phyloP scores from a whole-genome alignment of 208 protist genomes.

The Trypanosoma congolense region DNA sequence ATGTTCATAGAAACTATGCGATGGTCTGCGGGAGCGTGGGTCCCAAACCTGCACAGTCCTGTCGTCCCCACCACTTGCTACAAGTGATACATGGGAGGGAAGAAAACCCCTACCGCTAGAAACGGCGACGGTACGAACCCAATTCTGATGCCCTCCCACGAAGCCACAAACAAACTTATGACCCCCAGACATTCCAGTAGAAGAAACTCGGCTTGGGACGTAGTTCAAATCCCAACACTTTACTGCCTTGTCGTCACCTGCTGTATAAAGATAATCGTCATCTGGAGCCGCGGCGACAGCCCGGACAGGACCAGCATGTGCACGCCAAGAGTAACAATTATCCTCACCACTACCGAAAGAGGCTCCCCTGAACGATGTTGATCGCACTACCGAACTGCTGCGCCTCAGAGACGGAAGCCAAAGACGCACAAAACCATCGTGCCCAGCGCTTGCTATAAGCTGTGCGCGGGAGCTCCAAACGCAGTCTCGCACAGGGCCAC shows the following conservation, averaged over 20 bases:
- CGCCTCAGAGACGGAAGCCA: constrained; percentile 63
- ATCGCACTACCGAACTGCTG: constrained; percentile 2
- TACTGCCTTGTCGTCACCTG: constrained; percentile 80
- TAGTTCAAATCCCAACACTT: constrained; percentile 77
- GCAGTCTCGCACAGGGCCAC: constrained; percentile 62
- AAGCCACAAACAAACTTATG: constrained; percentile 57
- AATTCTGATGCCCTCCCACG: constrained; percentile 74
- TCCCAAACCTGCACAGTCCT: constrained; percentile 79
- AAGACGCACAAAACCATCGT: constrained; percentile 82
- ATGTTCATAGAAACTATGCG: constrained; percentile 67
- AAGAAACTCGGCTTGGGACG: constrained; percentile 9
- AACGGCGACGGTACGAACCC: constrained; percentile 67
- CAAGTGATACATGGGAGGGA: constrained; percentile 29
- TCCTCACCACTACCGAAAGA: constrained; percentile 6
- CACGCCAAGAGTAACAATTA: constrained; percentile 36
- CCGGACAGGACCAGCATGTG: constrained; percentile 66
- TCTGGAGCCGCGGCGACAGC: constrained; percentile 65
- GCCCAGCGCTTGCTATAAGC: constrained; percentile 65
- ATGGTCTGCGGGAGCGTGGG: constrained; percentile 35
- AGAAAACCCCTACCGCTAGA: constrained; percentile 27
- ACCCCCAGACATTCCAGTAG: constrained; percentile 5
- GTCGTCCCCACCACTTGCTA: constrained; percentile 86
- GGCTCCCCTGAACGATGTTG: not conserved
- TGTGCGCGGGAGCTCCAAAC: constrained; percentile 39
- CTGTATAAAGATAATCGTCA: constrained; percentile 66